Evolutionary conservation across 1,284 basidiomycete genomes (phyloP).

Genomic region (Dichomitus squalens): DNA sequence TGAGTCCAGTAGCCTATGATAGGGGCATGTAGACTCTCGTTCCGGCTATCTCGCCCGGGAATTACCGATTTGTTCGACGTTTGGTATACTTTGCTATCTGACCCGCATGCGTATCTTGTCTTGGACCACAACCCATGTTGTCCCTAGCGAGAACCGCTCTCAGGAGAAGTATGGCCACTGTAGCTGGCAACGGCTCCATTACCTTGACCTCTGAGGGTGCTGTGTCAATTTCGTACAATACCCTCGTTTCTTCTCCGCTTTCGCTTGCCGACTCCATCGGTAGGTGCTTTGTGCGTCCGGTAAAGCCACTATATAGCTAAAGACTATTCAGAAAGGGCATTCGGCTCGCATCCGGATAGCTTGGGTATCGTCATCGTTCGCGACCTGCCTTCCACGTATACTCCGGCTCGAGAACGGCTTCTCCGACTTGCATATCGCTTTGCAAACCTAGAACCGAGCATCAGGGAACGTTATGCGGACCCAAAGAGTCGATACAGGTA

Average conservation of each 20-base stretch:
- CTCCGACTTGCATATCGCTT: conserved; percentile 77
- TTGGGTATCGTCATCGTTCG: conserved; percentile 82
- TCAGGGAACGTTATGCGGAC: conserved; percentile 74
- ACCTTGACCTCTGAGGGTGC: conserved; percentile 57
- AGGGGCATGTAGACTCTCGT: too few species aligned
- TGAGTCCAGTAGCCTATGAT: too few species aligned
- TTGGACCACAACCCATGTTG: conserved; percentile 6
- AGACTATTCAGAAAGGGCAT: conserved; percentile 63
- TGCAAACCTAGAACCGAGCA: conserved; percentile 64
- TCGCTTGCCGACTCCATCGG: conserved; percentile 67
- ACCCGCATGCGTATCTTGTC: not conserved
- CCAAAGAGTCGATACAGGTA: conserved; percentile 71
- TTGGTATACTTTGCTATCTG: too few species aligned
- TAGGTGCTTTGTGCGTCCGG: conserved; percentile 30
- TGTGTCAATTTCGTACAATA: conserved; percentile 71
- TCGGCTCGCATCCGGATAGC: conserved; percentile 75
- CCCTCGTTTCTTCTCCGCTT: conserved; percentile 59
- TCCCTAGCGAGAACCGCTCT: conserved; percentile 7
- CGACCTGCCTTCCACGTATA: conserved; percentile 75
- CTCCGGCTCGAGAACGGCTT: conserved; percentile 63
- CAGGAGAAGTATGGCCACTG: conserved; percentile 32
- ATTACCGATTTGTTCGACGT: too few species aligned
- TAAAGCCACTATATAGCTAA: not conserved
- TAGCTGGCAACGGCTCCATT: conserved; percentile 26
- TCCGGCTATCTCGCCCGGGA: too few species aligned